Conservation (phyloP, 1,284 basidiomycete genomes). For the Flammula alnicola region DNA sequence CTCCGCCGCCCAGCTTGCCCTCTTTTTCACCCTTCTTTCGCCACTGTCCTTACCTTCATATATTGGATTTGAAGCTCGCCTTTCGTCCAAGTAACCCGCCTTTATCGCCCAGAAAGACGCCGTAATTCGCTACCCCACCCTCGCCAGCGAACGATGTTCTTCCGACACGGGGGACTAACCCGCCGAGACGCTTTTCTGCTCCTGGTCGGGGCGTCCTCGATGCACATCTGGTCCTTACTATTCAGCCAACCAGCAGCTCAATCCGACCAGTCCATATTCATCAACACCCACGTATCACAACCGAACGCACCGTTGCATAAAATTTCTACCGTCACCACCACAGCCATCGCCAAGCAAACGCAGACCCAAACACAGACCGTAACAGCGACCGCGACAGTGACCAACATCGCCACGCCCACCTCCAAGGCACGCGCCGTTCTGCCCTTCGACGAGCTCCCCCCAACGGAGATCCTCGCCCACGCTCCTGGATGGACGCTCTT, state of each 20-base stretch:
- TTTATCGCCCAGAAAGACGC: too few relatives aligned
- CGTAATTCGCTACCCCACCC: too few relatives aligned
- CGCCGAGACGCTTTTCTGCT: slow-evolving; percentile 34
- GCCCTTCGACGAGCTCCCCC: slow-evolving; percentile 40
- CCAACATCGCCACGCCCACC: slow-evolving; percentile 14
- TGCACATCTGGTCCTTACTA: slow-evolving; percentile 53
- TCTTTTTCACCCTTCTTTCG: too few relatives aligned
- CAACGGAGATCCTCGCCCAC: slow-evolving; percentile 61
- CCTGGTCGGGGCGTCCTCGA: slow-evolving; percentile 35
- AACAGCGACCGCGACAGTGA: slow-evolving; percentile 23
- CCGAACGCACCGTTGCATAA: neutral
- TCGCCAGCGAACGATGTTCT: slow-evolving; percentile 21
- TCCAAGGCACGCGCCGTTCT: slow-evolving; percentile 15
- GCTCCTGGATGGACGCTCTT: slow-evolving; percentile 84
- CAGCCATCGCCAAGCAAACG: slow-evolving; percentile 11
- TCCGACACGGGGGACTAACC: slow-evolving; percentile 26
- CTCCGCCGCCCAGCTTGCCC: too few relatives aligned
- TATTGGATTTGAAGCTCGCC: too few relatives aligned
- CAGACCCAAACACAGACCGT: slow-evolving; percentile 18
- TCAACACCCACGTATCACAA: slow-evolving; percentile 36
- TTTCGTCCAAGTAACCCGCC: too few relatives aligned
- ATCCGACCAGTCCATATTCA: slow-evolving; percentile 38
- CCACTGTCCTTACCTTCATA: too few relatives aligned
- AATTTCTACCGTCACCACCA: slow-evolving; percentile 2
- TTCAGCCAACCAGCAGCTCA: slow-evolving; percentile 31